These are phyloP conservation scores for Rhodotorula graminis DNA, from an alignment of 768 basidiomycete genomes.

Conservation along the genomic window DNA sequence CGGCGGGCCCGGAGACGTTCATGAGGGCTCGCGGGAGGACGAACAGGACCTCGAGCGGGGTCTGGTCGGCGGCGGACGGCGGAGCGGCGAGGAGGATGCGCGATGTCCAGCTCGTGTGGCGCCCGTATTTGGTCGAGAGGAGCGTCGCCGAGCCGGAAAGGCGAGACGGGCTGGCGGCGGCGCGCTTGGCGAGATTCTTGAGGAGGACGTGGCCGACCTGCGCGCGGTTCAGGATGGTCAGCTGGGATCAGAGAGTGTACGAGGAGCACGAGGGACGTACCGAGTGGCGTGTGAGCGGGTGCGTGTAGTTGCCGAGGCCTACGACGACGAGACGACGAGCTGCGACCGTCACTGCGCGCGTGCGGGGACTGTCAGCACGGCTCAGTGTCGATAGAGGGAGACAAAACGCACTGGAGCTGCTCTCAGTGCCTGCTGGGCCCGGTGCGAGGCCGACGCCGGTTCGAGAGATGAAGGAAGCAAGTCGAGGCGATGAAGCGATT, in stretches of 20 bases:
- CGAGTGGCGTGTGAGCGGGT: conserved; percentile 32
- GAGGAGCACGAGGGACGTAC: neutral
- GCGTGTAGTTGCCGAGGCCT: conserved; percentile 37
- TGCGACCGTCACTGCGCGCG: neutral
- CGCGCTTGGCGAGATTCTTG: conserved; percentile 16
- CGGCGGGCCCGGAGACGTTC: conserved; percentile 26
- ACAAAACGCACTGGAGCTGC: no score
- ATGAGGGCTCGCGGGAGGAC: conserved; percentile 24
- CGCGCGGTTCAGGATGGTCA: no score
- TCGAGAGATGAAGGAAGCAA: no score
- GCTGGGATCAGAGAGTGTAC: no score
- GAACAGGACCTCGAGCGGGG: conserved; percentile 22
- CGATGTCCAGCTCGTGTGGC: neutral
- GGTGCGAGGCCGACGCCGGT: no score
- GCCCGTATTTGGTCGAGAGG: neutral
- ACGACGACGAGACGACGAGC: conserved; percentile 22
- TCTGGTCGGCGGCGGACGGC: neutral
- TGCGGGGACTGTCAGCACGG: neutral
- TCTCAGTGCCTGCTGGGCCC: no score
- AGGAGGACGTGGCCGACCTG: conserved; percentile 35
- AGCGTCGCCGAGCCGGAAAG: conserved; percentile 12
- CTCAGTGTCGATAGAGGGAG: neutral
- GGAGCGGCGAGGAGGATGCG: conserved; percentile 6
- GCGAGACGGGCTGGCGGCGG: conserved; percentile 1
- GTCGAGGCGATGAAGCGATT: no score